Evolutionary conservation across 1,139 yeast genomes (phyloP).

Genomic region (Pichia sp.): DNA sequence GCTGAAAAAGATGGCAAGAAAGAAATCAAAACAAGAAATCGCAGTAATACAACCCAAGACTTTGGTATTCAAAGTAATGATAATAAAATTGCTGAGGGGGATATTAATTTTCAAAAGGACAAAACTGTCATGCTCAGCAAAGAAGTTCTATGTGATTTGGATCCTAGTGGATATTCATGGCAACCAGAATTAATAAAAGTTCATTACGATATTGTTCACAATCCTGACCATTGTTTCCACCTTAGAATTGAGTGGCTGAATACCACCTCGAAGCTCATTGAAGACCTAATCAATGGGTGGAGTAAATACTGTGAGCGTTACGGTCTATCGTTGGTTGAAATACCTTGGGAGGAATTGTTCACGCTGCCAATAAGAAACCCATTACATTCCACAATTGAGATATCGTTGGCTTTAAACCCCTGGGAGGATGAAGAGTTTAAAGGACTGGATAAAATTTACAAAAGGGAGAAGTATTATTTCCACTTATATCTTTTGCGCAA

Average conservation of each 20-base stretch:
- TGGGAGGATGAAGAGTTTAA: constrained; percentile 57
- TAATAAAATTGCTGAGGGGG: background rate
- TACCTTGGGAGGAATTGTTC: constrained; percentile 86
- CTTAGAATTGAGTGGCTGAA: constrained; percentile 89
- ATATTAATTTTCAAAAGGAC: background rate
- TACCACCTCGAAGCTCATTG: constrained; percentile 83
- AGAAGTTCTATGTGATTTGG: constrained; percentile 68
- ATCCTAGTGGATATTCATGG: constrained; percentile 64
- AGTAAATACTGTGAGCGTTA: constrained; percentile 78
- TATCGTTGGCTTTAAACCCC: constrained; percentile 62
- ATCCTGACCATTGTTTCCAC: constrained; percentile 93
- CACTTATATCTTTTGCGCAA: constrained; percentile 59
- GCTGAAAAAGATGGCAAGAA: background rate
- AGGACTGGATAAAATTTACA: constrained; percentile 36
- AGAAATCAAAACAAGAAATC: background rate
- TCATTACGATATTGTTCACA: constrained; percentile 88
- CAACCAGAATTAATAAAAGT: constrained; percentile 76
- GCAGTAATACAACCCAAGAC: constrained; percentile 1
- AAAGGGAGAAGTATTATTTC: constrained; percentile 44
- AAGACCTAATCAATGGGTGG: constrained; percentile 80
- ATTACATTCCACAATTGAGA: constrained; percentile 77
- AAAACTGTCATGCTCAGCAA: constrained; percentile 48
- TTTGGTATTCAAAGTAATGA: background rate
- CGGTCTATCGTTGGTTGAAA: constrained; percentile 83
- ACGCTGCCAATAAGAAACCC: constrained; percentile 75